Evolutionary conservation across 768 basidiomycete genomes (phyloP), one percentile per base, ranked within the genome.

Genomic region (Boletus rufocinnamomeus): DNA sequence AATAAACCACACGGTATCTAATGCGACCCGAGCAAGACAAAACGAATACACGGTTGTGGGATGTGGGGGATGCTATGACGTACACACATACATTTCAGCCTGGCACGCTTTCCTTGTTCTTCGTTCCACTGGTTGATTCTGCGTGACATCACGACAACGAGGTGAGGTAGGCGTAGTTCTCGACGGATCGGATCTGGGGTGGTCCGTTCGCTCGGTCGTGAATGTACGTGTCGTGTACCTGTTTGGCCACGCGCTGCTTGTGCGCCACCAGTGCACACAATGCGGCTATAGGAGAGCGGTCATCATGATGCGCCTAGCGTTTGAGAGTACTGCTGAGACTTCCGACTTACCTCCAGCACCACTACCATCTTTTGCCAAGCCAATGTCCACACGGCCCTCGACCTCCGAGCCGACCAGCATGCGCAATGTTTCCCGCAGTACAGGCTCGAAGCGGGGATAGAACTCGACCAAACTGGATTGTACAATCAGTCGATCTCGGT

Each of bases 351-450:
- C 96, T 69, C 97, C 97, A 43, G 95, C 94, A 38, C 96, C 97
- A 67, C 93, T 95, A 14, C 97, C 97, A 65, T 99, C 97, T 74
- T 97, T 98, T 5, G 97, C 97, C 70, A 98, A 71, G 38, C 93
- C 96, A 66, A 98, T 91, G 50, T 88, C 82, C 1, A 97, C 86
- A 32, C 85, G 78, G 66, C 84, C 79, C 77, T 95, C 93, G 8
- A 91, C 85, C 34, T 91, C 86, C 41, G 83, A 78, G 3, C 96
- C 96, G 3, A 98, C 84, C 23, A 98, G 69, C 4, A 75, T 69
- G n/a, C 83, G 77, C 51, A 99, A 72, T 0, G 95, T 87, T 45
- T 86, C 84, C 19, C 93, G 82, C 54, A 97, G 77, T 14, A 81
- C 82, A 16, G 80, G 76, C 66, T 93, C 84, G 71, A 94, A 99